Evolutionary conservation across 2,329 filamentous ascomycete species (phyloP).

Genomic region (Neofusicoccum sp.): DNA sequence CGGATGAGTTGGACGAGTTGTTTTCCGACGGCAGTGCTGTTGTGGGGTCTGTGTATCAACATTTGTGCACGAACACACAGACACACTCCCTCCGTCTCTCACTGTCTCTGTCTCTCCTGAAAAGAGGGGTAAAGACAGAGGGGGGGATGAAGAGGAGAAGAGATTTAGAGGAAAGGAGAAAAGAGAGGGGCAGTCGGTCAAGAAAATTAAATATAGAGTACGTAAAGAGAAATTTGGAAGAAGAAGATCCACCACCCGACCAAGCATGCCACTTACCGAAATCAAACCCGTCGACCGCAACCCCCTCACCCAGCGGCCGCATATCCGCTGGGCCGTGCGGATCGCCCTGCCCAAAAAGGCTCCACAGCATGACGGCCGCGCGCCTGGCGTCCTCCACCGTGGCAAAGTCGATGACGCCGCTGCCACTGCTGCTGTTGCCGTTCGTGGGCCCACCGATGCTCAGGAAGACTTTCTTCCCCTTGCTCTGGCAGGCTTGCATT

Average conservation of each 20-base stretch:
- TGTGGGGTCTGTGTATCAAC: neutral
- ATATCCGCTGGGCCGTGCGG: constrained; percentile 3
- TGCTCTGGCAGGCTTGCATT: constrained; percentile 2
- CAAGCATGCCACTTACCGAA: neutral
- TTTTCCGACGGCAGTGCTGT: too few relatives aligned
- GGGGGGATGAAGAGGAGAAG: too few relatives aligned
- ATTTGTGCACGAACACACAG: too few relatives aligned
- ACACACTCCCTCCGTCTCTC: too few relatives aligned
- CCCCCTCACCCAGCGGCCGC: constrained; percentile 11
- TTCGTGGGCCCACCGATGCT: constrained; percentile 3
- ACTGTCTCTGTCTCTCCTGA: too few relatives aligned
- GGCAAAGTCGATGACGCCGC: neutral
- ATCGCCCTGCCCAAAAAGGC: constrained; percentile 14
- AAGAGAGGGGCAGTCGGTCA: neutral
- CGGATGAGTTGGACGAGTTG: neutral
- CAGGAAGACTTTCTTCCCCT: constrained; percentile 15
- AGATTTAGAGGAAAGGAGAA: too few relatives aligned
- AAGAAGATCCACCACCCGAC: neutral
- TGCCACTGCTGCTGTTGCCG: neutral
- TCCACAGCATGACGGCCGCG: constrained; percentile 15
- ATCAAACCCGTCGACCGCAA: constrained; percentile 15
- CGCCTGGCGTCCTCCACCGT: constrained; percentile 8
- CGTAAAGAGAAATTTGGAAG: neutral
- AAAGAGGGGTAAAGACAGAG: too few relatives aligned
- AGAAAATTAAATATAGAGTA: neutral